Evolutionary conservation across 2,329 filamentous ascomycete species (phyloP).

Genomic region (Ascocoryne sarcoides): DNA sequence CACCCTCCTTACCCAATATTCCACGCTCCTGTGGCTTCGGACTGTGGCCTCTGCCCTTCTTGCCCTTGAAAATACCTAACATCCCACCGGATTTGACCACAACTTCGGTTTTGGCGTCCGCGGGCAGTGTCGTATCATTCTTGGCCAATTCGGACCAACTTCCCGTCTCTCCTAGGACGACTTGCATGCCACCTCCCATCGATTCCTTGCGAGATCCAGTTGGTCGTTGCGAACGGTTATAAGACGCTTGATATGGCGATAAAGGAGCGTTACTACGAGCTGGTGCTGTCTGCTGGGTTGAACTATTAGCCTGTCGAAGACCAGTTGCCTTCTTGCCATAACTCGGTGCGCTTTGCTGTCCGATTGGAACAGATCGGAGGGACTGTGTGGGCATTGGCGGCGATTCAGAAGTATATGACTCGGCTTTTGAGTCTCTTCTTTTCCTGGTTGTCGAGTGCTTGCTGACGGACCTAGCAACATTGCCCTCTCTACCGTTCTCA

Average conservation of each 20-base stretch:
- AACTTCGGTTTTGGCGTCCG: slow-evolving; percentile 50
- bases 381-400: slow-evolving; percentile 18
- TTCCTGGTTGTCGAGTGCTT: slow-evolving; percentile 14
- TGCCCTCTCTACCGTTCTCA: slow-evolving; percentile 3
- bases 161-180: slow-evolving; percentile 80
- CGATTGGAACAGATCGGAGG: slow-evolving; percentile 18
- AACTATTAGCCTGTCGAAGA: not conserved
- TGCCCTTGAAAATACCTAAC: slow-evolving; percentile 81
- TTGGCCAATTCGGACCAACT: slow-evolving; percentile 89
- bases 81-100: slow-evolving; percentile 63
- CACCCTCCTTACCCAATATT: slow-evolving; percentile 90
- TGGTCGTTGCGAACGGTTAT: slow-evolving; percentile 17
- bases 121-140: slow-evolving; percentile 66
- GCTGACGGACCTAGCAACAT: slow-evolving; percentile 10
- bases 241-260: slow-evolving; percentile 25
- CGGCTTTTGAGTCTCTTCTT: slow-evolving; percentile 20
- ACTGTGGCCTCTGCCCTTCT: slow-evolving; percentile 83
- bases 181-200: slow-evolving; percentile 66
- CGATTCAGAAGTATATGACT: slow-evolving; percentile 21
- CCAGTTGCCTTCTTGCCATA: not conserved
- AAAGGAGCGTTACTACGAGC: slow-evolving; percentile 11
- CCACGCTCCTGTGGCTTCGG: slow-evolving; percentile 92
- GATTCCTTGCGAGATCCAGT: slow-evolving; percentile 23
- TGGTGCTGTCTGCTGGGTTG: not conserved
- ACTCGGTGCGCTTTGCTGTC: slow-evolving; percentile 6